Evolutionary conservation across 345 rosid species (phyloP), one percentile per base, ranked within the genome.

Genomic region (Erysimum cheiranthoides): DNA sequence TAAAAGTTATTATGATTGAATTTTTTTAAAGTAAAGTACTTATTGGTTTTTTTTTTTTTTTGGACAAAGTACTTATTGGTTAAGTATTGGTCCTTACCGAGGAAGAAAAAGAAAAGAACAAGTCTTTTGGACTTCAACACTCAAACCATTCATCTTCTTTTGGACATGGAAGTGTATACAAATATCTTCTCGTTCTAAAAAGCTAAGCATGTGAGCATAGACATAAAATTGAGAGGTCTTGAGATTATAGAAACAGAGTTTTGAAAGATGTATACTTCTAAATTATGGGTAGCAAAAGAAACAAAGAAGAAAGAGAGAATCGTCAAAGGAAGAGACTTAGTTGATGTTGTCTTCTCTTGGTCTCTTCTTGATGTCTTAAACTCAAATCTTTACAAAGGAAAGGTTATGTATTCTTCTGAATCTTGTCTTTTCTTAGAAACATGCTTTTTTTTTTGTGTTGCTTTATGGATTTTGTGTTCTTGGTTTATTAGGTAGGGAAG

Each of bases 291-390:
- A 16, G 60, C n/a, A 46, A 53, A 53, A 6, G 75, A 70, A 30
- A 51, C 5, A 31, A 54, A 40, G 43, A 63, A 54, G 47, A 28
- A 70, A 5, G 36, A 56, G 16, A 70, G 53, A 56, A 36, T 36
- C 53, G 27, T 65, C 10, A 70, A 71, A 49, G 72, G 73, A 34
- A 78, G 68, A 39, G 46, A 62, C 30, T 64, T 84, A 14, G 62
- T 74, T 8, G 80, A 77, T 47, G 36, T 50, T 59, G 83, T 84
- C 57, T 77, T 81, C 71, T 81, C 83, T 5, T 84, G 87, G 87
- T 79, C 85, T 46, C 50, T 84, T 71, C 64, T 10, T 21, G 83
- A 84, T 71, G 80, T 66, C 0, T 73, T 82, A 8, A 74, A 84
- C 66, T 10, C 42, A 17, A 49, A 77, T 61, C 85, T 81, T 6